Base-by-base conservation (phyloP, 805 yeast genomes). In the Pichia membranifaciens region DNA sequence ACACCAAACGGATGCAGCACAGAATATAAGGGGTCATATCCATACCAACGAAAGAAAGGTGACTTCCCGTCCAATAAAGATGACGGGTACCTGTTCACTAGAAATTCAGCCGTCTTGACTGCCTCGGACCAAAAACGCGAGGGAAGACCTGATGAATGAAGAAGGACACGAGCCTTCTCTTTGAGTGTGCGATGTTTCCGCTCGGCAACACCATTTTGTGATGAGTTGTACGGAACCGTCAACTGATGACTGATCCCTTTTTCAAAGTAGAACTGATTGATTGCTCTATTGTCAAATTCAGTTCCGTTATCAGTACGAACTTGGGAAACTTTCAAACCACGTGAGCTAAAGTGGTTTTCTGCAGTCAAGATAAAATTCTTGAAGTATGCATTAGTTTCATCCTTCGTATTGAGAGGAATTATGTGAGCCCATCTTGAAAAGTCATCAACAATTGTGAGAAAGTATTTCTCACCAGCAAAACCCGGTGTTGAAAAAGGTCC, bases 141-240 rank as follows among this genome's bases (percentile, higher is more conserved):
- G 13, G 44, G 34, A 12, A 21, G 37, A 34, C 48, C 44, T 3
- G 41, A 23, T 13, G 40, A 34, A 23, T 13, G 29, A 10, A 45
- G 28, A 5, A 45, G 18, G 1, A 25, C 16, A 4, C 40, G 8
- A 17, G 25, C 29, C 33, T 34, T 33, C 29, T 23, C 49, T 45
- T 41, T 40, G 21, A 40, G 17, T 3, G 43, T 28, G 37, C 50
- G 40, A 23, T 48, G 49, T 40, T 38, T 51, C 3, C 50, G 15
- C 39, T 45, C 48, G 23, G 49, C 49, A 32, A 48, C 48, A 17
- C 50, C 48, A 45, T 51, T 51, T 29, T 51, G 54, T n/a, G 37
- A 41, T 5, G 47, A 41, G 20, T 34, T 40, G 17, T 45, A 36
- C 2, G 51, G 41, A 17, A 45, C 48, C 17, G 51, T 51, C 2